Percentiles rank a stretch among this genome's conserved stretches.
phyloP scores from a whole-genome alignment of 768 basidiomycete genomes.

The Mycena albidolilacea region DNA sequence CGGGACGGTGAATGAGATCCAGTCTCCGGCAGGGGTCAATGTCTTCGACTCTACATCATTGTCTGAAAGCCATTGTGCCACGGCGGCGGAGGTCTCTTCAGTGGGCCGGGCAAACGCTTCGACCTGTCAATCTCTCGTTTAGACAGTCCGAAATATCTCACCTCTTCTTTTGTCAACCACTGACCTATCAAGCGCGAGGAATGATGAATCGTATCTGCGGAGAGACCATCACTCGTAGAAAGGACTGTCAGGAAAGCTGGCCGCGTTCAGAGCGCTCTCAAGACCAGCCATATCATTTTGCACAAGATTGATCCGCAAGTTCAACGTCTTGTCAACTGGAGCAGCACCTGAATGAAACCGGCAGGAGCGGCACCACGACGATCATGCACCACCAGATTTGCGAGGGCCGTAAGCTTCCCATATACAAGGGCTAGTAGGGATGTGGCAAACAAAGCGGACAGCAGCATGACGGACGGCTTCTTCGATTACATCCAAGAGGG shows the following conservation, averaged over 20 bases:
- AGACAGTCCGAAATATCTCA: conserved; percentile 21
- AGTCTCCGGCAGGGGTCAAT: conserved; percentile 43
- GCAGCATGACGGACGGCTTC: background rate
- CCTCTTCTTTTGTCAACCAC: conserved; percentile 51
- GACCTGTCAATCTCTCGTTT: conserved; percentile 3
- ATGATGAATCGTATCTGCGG: background rate
- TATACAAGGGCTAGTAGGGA: conserved; percentile 1
- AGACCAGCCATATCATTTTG: conserved; percentile 48
- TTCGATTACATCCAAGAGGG: background rate
- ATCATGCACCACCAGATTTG: conserved; percentile 41
- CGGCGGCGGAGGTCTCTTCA: conserved; percentile 21
- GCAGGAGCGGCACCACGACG: conserved; percentile 35
- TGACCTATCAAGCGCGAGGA: conserved; percentile 18
- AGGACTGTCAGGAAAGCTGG: conserved; percentile 47
- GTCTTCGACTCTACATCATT: conserved; percentile 37
- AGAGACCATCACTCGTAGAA: conserved; percentile 35
- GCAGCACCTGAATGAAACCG: conserved; percentile 44
- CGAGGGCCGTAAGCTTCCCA: background rate
- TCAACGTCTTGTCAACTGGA: conserved; percentile 40
- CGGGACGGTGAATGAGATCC: conserved; percentile 39
- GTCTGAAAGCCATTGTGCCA: conserved; percentile 38
- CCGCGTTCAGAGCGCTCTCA: conserved; percentile 47
- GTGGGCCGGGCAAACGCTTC: conserved; percentile 18
- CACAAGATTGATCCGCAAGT: conserved; percentile 51
- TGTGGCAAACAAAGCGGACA: conserved; percentile 1